Percentiles rank a stretch among this genome's conserved stretches.
Conservation (phyloP, 106 monocot species). For the Dendrobium nobile region DNA sequence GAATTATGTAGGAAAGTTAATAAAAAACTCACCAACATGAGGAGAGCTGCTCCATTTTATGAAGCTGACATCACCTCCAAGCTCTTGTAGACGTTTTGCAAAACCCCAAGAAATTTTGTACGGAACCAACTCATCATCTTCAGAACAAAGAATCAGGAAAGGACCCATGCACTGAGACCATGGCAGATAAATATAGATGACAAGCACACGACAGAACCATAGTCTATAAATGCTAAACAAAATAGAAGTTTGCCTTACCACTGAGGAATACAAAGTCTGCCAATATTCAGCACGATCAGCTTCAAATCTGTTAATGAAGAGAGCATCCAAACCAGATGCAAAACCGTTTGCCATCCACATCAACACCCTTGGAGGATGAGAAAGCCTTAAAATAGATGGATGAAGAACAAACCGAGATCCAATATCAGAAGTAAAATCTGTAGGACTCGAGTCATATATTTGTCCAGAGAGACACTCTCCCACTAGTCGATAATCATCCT, state of each 20-base stretch:
- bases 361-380: slow-evolving; percentile 54
- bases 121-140: slow-evolving; percentile 63
- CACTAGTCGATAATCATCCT: slow-evolving; percentile 69
- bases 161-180: slow-evolving; percentile 56
- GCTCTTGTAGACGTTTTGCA: slow-evolving; percentile 47
- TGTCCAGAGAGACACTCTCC: slow-evolving; percentile 73
- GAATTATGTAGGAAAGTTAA: background rate
- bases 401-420: slow-evolving; percentile 58
- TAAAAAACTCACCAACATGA: slow-evolving; percentile 44
- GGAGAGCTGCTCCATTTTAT: slow-evolving; percentile 57
- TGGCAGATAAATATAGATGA: background rate
- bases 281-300: slow-evolving; percentile 17
- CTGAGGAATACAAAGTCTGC: slow-evolving; percentile 30
- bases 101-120: slow-evolving; percentile 42
- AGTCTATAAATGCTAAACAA: background rate
- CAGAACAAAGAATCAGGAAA: slow-evolving; percentile 64
- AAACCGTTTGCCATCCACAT: slow-evolving; percentile 66
- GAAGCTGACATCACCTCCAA: slow-evolving; percentile 71
- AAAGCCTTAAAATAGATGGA: slow-evolving; percentile 40
- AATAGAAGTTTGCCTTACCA: slow-evolving; percentile 12
- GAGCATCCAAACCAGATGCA: slow-evolving; percentile 59
- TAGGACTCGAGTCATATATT: slow-evolving; percentile 81
- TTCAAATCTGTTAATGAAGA: slow-evolving; percentile 40
- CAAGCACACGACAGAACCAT: background rate
- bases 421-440: slow-evolving; percentile 76